phyloP scores from a whole-genome alignment of 2,329 filamentous ascomycete genomes.

The Calcarisporium arbuscula region DNA sequence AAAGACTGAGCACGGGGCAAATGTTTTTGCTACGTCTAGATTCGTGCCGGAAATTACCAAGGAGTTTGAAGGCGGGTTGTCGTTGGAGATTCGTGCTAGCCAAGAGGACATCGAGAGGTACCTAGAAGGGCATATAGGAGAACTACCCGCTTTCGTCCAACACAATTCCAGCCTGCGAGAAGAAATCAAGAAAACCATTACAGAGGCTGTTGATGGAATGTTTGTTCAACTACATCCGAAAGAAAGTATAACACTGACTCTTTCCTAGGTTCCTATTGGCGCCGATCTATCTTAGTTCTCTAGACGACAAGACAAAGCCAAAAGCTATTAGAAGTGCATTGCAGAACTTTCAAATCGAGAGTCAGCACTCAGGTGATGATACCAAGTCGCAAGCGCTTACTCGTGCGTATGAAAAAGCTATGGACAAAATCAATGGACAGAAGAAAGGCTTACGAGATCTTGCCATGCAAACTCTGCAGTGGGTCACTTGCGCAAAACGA shows the following conservation, averaged over 20 bases:
- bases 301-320: constrained; percentile 1
- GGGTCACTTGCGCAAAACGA: constrained; percentile 30
- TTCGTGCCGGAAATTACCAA: constrained; percentile 9
- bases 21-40: constrained; percentile 17
- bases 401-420: constrained; percentile 31
- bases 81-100: constrained; percentile 12
- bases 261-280: constrained; percentile 12
- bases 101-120: constrained; percentile 11
- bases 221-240: constrained; percentile 3
- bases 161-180: neutral
- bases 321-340: constrained; percentile 23
- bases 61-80: neutral
- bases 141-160: neutral
- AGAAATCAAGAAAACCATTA: constrained; percentile 8
- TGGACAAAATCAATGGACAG: constrained; percentile 35
- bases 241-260: neutral
- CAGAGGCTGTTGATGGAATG: constrained; percentile 11
- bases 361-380: constrained; percentile 1
- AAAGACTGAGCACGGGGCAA: neutral
- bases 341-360: constrained; percentile 12
- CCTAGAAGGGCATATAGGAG: constrained; percentile 2
- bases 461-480: constrained; percentile 29
- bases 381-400: constrained; percentile 22
- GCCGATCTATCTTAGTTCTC: constrained; percentile 6
- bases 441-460: constrained; percentile 17